phyloP scores from a whole-genome alignment of 164 flowering plant genomes.

The Cinnamomum chago region DNA sequence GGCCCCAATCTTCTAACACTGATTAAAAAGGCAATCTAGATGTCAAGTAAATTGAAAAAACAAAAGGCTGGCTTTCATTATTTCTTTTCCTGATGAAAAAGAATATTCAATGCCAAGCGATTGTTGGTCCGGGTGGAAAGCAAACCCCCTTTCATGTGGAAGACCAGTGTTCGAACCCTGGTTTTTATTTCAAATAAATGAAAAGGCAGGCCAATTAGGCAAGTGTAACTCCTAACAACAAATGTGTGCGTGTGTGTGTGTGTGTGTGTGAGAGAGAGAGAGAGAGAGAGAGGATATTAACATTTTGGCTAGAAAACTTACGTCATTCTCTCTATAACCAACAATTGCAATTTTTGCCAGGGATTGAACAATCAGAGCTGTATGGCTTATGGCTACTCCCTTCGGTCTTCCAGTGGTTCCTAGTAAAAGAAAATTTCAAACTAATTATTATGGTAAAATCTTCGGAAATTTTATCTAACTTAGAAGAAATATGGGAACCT shows the following conservation, averaged over 20 bases:
- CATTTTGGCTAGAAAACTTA: conserved; percentile 22
- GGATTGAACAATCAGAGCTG: conserved; percentile 77
- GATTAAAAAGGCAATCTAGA: neutral
- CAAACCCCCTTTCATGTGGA: too few relatives aligned
- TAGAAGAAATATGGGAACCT: neutral
- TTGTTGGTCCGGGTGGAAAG: too few relatives aligned
- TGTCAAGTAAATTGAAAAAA: neutral
- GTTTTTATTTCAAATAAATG: too few relatives aligned
- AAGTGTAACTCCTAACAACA: too few relatives aligned
- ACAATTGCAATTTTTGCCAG: conserved; percentile 80
- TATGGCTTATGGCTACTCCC: conserved; percentile 75
- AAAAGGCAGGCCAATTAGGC: too few relatives aligned
- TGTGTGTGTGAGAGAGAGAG: too few relatives aligned
- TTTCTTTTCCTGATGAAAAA: neutral
- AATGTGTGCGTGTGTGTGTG: too few relatives aligned
- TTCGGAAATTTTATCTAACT: neutral
- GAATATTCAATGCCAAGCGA: neutral
- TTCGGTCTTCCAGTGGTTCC: conserved; percentile 96
- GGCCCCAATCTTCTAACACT: neutral
- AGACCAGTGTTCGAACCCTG: too few relatives aligned
- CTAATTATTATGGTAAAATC: neutral
- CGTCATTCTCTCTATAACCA: conserved; percentile 82
- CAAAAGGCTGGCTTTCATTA: neutral
- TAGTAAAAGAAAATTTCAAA: conserved; percentile 3
- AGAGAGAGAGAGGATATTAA: too few relatives aligned